phyloP scores from a whole-genome alignment of 2,329 filamentous ascomycete genomes.

The Alternaria arborescens region DNA sequence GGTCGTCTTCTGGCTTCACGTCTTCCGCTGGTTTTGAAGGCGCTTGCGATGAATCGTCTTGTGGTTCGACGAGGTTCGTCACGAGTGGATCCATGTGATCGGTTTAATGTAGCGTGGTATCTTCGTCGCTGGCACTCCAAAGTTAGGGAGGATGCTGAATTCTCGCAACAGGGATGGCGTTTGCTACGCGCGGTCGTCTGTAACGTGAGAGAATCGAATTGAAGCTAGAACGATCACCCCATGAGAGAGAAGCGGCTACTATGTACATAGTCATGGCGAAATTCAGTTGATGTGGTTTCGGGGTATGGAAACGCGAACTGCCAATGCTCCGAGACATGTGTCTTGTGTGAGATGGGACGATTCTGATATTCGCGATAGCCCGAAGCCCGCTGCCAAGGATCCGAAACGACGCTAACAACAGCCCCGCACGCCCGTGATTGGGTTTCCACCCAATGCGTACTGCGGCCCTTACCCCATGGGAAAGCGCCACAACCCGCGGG shows the following conservation, averaged over 20 bases:
- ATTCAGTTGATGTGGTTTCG: not conserved
- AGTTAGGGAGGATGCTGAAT: not conserved
- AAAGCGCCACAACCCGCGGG: constrained; percentile 9
- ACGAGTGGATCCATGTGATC: not conserved
- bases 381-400: constrained; percentile 24
- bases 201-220: not conserved
- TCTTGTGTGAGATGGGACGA: not conserved
- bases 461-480: constrained; percentile 13
- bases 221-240: not conserved
- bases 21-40: not conserved
- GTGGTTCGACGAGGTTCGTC: not conserved
- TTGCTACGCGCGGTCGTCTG: not conserved
- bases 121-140: not conserved
- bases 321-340: not conserved
- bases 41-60: not conserved
- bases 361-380: constrained; percentile 9
- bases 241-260: not conserved
- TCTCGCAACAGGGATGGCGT: not conserved
- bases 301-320: not conserved
- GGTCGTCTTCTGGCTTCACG: not conserved
- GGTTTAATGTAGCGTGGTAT: not conserved
- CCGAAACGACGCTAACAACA: constrained; percentile 16
- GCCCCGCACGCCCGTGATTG: constrained; percentile 10
- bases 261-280: not conserved
- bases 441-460: constrained; percentile 1